These are phyloP conservation scores for Rheum nobile DNA, from an alignment of 148 eudicot species.

Conservation along the genomic window DNA sequence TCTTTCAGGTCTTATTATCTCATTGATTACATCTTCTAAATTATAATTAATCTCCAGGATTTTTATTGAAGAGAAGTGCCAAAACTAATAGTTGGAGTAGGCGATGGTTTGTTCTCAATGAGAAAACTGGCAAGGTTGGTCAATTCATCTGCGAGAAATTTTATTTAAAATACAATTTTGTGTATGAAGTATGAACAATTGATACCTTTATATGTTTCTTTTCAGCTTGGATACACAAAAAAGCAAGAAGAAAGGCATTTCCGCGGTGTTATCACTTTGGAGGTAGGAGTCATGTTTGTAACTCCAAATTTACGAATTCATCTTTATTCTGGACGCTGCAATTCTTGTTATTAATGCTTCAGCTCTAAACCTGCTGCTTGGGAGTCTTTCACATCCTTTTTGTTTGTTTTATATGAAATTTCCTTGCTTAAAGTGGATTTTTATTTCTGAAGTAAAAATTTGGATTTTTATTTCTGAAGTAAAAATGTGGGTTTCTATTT, in stretches of 20 bases:
- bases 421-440: no score
- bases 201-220: background rate
- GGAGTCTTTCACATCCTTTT: no score
- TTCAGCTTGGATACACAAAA: slow-evolving; percentile 98
- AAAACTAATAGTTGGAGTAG: slow-evolving; percentile 87
- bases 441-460: no score
- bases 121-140: slow-evolving; percentile 90
- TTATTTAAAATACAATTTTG: background rate
- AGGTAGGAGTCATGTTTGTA: slow-evolving; percentile 38
- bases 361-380: background rate
- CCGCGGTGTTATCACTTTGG: slow-evolving; percentile 89
- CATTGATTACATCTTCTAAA: background rate
- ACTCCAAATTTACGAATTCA: background rate
- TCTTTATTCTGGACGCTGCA: background rate
- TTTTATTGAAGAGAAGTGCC: slow-evolving; percentile 80
- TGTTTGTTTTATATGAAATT: no score
- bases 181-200: background rate
- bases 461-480: background rate
- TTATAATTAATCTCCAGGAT: slow-evolving; percentile 36
- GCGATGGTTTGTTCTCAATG: slow-evolving; percentile 93
- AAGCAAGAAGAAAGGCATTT: slow-evolving; percentile 95
- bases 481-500: background rate
- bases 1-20: background rate
- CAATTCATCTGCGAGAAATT: background rate
- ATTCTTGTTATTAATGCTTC: background rate